These are phyloP conservation scores for maize (Zea mays) DNA, from an alignment of 176 grass and related monocot species.

Conservation along the genomic window Zm-B73-REFERENCE-NAM-5.0 NC_050096.1:271550001-271550500, in stretches of 20 bases:
- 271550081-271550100: background rate
- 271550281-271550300: background rate
- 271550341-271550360: conserved; percentile 22
- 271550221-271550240: background rate
- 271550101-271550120: background rate
- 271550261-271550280: conserved; percentile 49
- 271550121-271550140: background rate
- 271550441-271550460: background rate
- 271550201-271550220: background rate
- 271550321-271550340: conserved; percentile 11
- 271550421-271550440: conserved; percentile 19
- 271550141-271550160: background rate
- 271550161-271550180: background rate
- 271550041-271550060: conserved; percentile 12
- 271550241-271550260: conserved; percentile 48
- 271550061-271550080: conserved; percentile 22
- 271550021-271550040: conserved; percentile 1
- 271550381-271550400: background rate
- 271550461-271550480: background rate
- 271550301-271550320: conserved; percentile 18
- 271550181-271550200: background rate
- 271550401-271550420: background rate
- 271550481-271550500: background rate
- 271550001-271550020: conserved; percentile 23
- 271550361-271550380: background rate